Evolutionary conservation across 352 stramenopile genomes (phyloP).

Genomic region (Phytopythium aichiense): DNA sequence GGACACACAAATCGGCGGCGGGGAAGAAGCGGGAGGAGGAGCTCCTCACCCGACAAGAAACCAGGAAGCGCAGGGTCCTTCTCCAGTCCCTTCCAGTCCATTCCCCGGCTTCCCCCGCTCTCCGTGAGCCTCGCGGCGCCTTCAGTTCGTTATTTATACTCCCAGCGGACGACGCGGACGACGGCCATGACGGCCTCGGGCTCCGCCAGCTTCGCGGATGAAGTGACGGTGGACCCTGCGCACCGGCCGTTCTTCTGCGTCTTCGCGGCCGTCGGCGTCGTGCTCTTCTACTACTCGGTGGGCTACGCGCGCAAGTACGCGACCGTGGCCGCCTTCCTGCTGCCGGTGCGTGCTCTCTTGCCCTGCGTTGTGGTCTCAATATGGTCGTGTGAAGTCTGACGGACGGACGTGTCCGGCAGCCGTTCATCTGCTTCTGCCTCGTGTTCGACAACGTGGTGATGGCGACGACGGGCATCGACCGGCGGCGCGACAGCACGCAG

Average conservation of each 20-base stretch:
- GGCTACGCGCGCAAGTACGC: constrained; percentile 76
- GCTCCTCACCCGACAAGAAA: constrained; percentile 1
- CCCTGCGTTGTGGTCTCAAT: background rate
- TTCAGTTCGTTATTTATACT: background rate
- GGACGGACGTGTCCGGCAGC: constrained; percentile 22
- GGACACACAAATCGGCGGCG: background rate
- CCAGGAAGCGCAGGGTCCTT: background rate
- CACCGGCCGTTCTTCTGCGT: constrained; percentile 71
- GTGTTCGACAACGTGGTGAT: constrained; percentile 81
- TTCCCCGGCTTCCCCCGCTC: background rate
- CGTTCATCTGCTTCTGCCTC: constrained; percentile 77
- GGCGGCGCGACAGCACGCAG: constrained; percentile 41
- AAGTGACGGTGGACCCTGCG: constrained; percentile 41
- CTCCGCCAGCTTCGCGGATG: constrained; percentile 14
- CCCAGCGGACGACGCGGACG: background rate
- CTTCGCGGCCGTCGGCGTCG: constrained; percentile 46
- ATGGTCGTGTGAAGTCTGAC: background rate
- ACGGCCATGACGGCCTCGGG: constrained; percentile 9
- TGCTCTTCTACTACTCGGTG: constrained; percentile 73
- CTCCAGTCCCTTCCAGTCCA: background rate
- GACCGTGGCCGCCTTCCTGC: constrained; percentile 65
- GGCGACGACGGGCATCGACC: constrained; percentile 70
- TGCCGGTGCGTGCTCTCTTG: constrained; percentile 41
- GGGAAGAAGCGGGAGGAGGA: background rate
- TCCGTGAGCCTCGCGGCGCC: too few species aligned